phyloP scores from a whole-genome alignment of 441 rosid genomes.

The Macaranga tanarius region DNA sequence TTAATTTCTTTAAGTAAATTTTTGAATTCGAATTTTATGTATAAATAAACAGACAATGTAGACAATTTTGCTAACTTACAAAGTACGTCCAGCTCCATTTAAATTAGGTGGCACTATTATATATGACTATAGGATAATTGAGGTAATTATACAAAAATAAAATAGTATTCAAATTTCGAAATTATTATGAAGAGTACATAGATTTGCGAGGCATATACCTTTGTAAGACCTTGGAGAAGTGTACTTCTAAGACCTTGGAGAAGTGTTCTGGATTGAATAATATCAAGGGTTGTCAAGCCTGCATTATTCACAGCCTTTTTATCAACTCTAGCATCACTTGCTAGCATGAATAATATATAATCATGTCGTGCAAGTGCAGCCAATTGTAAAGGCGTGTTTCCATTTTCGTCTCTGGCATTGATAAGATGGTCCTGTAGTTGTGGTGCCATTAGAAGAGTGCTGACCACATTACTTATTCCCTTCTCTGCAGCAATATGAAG shows the following conservation, averaged over 20 bases:
- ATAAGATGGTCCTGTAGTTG: conserved; percentile 21
- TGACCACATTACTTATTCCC: conserved; percentile 29
- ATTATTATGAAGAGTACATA: no score
- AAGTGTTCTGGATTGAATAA: conserved; percentile 21
- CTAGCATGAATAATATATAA: conserved; percentile 24
- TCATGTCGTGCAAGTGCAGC: conserved; percentile 24
- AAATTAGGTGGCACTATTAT: no score
- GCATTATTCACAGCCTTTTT: conserved; percentile 25
- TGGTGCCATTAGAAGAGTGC: conserved; percentile 26
- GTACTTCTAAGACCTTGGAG: no score
- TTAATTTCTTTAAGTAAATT: no score
- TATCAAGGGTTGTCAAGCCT: conserved; percentile 32
- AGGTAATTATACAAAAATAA: no score
- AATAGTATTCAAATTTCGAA: no score
- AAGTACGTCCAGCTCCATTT: no score
- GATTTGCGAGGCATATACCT: no score
- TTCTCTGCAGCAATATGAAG: conserved; percentile 37
- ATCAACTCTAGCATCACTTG: conserved; percentile 27
- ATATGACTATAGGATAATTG: no score
- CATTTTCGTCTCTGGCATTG: conserved; percentile 26
- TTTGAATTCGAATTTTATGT: no score
- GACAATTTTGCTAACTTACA: no score
- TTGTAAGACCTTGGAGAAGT: background rate
- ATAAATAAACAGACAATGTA: no score
- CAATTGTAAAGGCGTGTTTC: conserved; percentile 36